Evolutionary conservation across 2,329 filamentous ascomycete species (phyloP).

Genomic region (Cercospora berteroae): DNA sequence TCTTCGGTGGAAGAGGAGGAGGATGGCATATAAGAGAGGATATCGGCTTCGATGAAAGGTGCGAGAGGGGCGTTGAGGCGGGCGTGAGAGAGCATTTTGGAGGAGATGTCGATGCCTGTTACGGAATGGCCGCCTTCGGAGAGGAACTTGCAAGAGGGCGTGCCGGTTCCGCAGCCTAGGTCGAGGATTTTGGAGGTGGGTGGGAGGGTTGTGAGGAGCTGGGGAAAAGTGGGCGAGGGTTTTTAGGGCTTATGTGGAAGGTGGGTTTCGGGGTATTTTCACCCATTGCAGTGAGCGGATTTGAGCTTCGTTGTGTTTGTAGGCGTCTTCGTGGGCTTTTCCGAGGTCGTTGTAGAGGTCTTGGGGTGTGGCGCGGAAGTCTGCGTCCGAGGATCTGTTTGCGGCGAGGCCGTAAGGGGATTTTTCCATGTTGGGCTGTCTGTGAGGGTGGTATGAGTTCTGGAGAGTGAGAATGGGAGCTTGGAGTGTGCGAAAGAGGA

Average conservation of each 20-base stretch:
- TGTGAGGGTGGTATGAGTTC: background rate
- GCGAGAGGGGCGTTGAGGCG: background rate
- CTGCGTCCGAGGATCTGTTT: background rate
- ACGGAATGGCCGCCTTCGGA: constrained; percentile 32
- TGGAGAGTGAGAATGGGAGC: background rate
- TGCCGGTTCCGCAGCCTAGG: constrained; percentile 38
- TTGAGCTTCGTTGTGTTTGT: constrained; percentile 1
- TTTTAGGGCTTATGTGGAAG: background rate
- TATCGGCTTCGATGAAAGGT: constrained; percentile 6
- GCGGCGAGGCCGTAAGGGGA: background rate
- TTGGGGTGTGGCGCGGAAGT: constrained; percentile 6
- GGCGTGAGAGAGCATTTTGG: constrained; percentile 35
- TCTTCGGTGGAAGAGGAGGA: background rate
- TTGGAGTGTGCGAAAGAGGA: background rate
- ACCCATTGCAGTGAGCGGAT: constrained; percentile 9
- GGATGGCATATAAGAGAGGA: background rate
- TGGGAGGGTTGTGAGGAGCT: constrained; percentile 18
- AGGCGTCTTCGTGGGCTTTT: constrained; percentile 15
- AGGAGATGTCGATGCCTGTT: constrained; percentile 34
- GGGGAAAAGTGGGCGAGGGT: background rate
- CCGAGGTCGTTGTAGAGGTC: constrained; percentile 14
- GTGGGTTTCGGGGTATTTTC: background rate
- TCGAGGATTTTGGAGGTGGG: constrained; percentile 28
- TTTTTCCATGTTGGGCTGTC: background rate
- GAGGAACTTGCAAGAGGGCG: constrained; percentile 33